A percentile compares a stretch with the other conserved stretches of the same genome.
Evolutionary conservation across 306 rosid species (phyloP).

Genomic region (Senna tora): DNA sequence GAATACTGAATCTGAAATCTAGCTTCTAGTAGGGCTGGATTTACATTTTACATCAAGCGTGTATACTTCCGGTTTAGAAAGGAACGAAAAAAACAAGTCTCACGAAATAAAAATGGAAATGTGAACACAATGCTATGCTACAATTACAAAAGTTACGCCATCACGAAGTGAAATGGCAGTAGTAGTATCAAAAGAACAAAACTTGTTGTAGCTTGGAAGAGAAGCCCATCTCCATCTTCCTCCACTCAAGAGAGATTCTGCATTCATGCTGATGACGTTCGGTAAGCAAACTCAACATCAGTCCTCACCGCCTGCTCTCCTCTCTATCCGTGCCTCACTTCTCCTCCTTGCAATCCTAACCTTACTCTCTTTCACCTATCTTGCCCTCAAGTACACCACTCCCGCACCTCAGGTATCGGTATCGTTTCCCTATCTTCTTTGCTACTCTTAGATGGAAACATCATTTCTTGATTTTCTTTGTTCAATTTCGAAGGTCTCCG

Average conservation of each 20-base stretch:
- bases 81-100: not conserved
- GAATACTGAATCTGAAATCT: no score
- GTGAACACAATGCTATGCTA: not conserved
- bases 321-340: slow-evolving; percentile 71
- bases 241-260: no score
- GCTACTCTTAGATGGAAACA: not conserved
- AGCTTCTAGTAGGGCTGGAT: no score
- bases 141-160: not conserved
- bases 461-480: not conserved
- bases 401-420: slow-evolving; percentile 58
- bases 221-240: slow-evolving; percentile 10
- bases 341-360: slow-evolving; percentile 75
- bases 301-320: slow-evolving; percentile 41
- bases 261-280: slow-evolving; percentile 48
- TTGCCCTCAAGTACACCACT: slow-evolving; percentile 62
- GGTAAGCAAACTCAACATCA: slow-evolving; percentile 53
- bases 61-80: not conserved
- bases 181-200: not conserved
- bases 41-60: not conserved
- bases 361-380: slow-evolving; percentile 70
- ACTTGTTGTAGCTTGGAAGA: not conserved
- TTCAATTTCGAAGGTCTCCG: slow-evolving; percentile 41
- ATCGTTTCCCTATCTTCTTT: not conserved
- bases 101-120: not conserved
- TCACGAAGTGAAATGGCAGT: not conserved